A percentile compares a stretch with the other conserved stretches of the same genome.
phyloP scores from a whole-genome alignment of 768 basidiomycete species.

The Macrolepiota albuminosa region DNA sequence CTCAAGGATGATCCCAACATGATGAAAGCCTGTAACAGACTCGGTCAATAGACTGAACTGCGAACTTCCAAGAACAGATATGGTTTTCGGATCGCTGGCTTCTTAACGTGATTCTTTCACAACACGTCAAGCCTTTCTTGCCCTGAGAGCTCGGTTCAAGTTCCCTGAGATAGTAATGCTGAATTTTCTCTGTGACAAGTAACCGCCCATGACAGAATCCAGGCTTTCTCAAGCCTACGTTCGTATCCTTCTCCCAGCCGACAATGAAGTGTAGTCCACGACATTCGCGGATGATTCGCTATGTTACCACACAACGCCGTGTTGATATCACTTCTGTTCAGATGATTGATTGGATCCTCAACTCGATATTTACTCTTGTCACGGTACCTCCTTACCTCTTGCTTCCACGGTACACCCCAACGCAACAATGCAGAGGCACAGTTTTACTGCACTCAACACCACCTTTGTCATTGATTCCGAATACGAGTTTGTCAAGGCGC shows the following conservation, averaged over 20 bases:
- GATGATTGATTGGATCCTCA: constrained; percentile 1
- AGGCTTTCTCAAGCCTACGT: neutral
- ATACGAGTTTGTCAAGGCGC: constrained; percentile 94
- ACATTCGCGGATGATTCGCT: constrained; percentile 2
- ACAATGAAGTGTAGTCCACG: neutral
- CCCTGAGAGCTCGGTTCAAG: neutral
- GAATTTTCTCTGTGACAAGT: neutral
- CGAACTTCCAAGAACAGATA: neutral
- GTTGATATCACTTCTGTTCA: constrained; percentile 3
- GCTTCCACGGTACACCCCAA: neutral
- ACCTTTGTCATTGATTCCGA: constrained; percentile 84
- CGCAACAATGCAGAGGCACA: constrained; percentile 59
- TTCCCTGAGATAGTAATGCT: neutral
- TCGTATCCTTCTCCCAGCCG: neutral
- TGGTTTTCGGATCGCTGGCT: neutral
- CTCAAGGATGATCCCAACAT: neutral
- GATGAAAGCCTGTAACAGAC: neutral
- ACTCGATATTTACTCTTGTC: neutral
- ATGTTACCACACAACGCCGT: neutral
- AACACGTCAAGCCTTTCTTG: neutral
- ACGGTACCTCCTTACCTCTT: neutral
- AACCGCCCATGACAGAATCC: neutral
- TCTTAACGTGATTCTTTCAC: neutral
- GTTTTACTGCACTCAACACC: constrained; percentile 79
- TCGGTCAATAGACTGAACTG: neutral